Evolutionary conservation across 345 rosid species (phyloP), one percentile per base, ranked within the genome.

Genomic region (Schrenkiella parvula): DNA sequence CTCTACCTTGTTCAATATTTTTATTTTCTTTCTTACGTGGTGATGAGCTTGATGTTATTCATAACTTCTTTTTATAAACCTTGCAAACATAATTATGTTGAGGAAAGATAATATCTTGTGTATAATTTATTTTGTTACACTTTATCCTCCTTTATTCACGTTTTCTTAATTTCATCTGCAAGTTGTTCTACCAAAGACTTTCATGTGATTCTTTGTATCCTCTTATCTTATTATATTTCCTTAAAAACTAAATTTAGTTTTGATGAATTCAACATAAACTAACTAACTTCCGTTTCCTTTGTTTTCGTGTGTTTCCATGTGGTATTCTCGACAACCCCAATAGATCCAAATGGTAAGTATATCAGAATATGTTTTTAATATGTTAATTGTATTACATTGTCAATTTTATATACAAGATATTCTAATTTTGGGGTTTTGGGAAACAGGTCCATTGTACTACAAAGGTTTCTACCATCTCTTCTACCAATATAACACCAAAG

Each of bases 401-500:
- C 19, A 23, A n/a, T n/a, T n/a, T 2, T 12, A 11, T 17, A 12
- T 8, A 15, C 6, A 46, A 57, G 0, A 37, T 37, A 6, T n/a
- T 59, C 14, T 52, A 43, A 59, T 5, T n/a, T 44, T 8, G 19
- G 6, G n/a, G 12, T n/a, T 31, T 19, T 38, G 0, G 7, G 5
- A 34, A 44, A 37, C 76, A 93, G 99, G 85, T 4, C 98, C 96
- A 0, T 72, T 95, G 82, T 83, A 80, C 75, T 89, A 78, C 80
- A 88, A 89, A 53, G 99, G 99, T 8, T 5, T 82, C 0, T 95
- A 95, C 74, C 99, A 91, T 64, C 73, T 95, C 0, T 95, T 95
- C 82, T 95, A 91, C 64, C 99, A 95, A 41, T 93, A 91, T 66
- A 93, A 91, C 52, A 90, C 99, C 26, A 79, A 87, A 53, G 89